phyloP scores from a whole-genome alignment of 768 basidiomycete species.

The Boletus pseudopeckii region DNA sequence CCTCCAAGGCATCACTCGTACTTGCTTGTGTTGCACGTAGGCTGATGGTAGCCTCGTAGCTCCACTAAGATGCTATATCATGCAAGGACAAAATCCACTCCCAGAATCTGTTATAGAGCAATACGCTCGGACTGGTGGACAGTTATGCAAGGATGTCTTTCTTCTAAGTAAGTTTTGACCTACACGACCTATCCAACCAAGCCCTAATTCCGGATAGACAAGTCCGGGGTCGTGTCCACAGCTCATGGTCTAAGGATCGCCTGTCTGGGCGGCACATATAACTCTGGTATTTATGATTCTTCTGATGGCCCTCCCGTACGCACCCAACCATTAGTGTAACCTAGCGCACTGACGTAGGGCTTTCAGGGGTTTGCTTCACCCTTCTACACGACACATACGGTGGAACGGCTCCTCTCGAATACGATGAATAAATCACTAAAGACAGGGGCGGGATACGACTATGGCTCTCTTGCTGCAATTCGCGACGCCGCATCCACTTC shows the following conservation, averaged over 20 bases:
- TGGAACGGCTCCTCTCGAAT: constrained; percentile 71
- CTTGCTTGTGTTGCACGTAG: neutral
- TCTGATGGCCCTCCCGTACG: constrained; percentile 65
- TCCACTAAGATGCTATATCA: constrained; percentile 89
- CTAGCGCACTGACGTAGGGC: constrained; percentile 1
- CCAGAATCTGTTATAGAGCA: constrained; percentile 72
- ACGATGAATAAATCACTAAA: constrained; percentile 50
- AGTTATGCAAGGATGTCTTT: constrained; percentile 79
- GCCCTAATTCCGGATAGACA: constrained; percentile 46
- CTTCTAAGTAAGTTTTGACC: constrained; percentile 64
- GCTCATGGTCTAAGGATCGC: constrained; percentile 80
- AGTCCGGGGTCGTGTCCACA: constrained; percentile 78
- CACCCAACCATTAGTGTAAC: constrained; percentile 5
- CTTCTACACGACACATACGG: constrained; percentile 65
- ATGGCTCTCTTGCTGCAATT: constrained; percentile 65
- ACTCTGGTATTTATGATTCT: constrained; percentile 53
- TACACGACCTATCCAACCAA: neutral
- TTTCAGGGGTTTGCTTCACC: constrained; percentile 72
- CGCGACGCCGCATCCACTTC: constrained; percentile 58
- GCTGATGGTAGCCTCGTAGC: constrained; percentile 43
- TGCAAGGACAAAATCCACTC: constrained; percentile 78
- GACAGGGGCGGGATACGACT: constrained; percentile 45
- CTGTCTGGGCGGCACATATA: constrained; percentile 78
- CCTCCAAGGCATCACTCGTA: constrained; percentile 52
- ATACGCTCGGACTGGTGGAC: constrained; percentile 71